phyloP scores from a whole-genome alignment of 2,329 filamentous ascomycete species.

The Botrytis byssoidea region DNA sequence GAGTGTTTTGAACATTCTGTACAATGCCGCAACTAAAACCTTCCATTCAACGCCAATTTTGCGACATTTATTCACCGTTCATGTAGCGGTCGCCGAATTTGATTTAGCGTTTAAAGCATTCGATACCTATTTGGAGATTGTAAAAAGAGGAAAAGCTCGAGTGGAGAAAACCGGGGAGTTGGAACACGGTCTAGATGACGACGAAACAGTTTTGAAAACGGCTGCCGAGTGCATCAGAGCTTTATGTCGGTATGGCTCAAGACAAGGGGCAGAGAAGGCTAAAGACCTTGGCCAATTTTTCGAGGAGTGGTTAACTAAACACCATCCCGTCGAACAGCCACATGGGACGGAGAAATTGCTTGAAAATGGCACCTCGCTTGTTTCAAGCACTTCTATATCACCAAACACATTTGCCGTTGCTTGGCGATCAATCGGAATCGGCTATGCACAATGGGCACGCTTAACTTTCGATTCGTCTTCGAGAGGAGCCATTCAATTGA shows the following conservation, averaged over 20 bases:
- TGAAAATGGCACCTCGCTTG: slow-evolving; percentile 26
- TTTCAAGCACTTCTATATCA: slow-evolving; percentile 46
- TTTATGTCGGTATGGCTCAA: slow-evolving; percentile 77
- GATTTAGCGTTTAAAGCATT: slow-evolving; percentile 88
- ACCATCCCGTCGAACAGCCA: slow-evolving; percentile 37
- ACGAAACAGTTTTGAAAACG: slow-evolving; percentile 73
- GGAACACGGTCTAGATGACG: slow-evolving; percentile 73
- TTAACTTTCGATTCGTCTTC: slow-evolving; percentile 72
- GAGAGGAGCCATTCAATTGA: slow-evolving; percentile 70
- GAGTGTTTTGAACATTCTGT: slow-evolving; percentile 81
- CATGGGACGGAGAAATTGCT: slow-evolving; percentile 23
- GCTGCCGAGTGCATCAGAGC: slow-evolving; percentile 77
- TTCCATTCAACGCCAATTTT: slow-evolving; percentile 93
- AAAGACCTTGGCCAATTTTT: slow-evolving; percentile 67
- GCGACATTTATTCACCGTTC: slow-evolving; percentile 81
- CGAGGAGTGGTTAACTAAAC: slow-evolving; percentile 70
- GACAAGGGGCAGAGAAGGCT: slow-evolving; percentile 75
- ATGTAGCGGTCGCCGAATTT: slow-evolving; percentile 85
- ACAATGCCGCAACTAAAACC: slow-evolving; percentile 86
- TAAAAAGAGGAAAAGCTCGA: slow-evolving; percentile 79
- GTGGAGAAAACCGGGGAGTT: slow-evolving; percentile 73
- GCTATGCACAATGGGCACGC: slow-evolving; percentile 83
- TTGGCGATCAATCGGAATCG: slow-evolving; percentile 82
- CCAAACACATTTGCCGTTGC: slow-evolving; percentile 64
- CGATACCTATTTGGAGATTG: slow-evolving; percentile 86